Base-by-base conservation (phyloP, 116 monocot genomes). In the Cymodocea nodosa region DNA sequence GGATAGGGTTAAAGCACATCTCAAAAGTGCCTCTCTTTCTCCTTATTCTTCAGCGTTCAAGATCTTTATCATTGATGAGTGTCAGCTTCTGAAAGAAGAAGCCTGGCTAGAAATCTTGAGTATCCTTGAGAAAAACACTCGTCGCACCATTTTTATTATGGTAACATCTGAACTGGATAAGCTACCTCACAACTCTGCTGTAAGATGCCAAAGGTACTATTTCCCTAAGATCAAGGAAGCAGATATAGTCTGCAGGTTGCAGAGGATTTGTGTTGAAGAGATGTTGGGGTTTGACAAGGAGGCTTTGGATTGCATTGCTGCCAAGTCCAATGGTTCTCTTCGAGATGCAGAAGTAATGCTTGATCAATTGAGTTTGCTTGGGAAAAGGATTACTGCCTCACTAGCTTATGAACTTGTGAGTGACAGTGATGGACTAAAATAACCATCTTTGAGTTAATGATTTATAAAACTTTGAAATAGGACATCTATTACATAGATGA, bases 381-480 rank as follows among this genome's bases (percentile, higher is more conserved):
- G 91, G 35, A 97, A 90, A 52, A 82, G 55, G 68, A 90, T 97
- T 50, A 97, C 90, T 25, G 20, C 87, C 57, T 64, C 90, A 68
- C 83, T 97, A 76, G 81, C 76, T 51, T 74, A 97, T 69, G 95
- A 97, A 60, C 87, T 97, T 62, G 95, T 95, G 75, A 85, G 90
- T 92, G n/a, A 52, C n/a, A n/a, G n/a, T n/a, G n/a, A n/a, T n/a
- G n/a, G n/a, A n/a, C n/a, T n/a, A n/a, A n/a, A n/a, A n/a, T n/a
- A n/a, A n/a, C n/a, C 6, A 23, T n/a, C n/a, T 56, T 20, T 22
- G 18, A 9, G 22, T 56, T 39, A 39, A 20, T 56, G 14, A 20
- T 56, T 56, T 56, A 56, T 56, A 9, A 19, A 20, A 17, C 8
- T 20, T 56, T 60, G 6, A 34, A 30, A 36, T 16, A 35, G 18